Conservation (phyloP, 352 stramenopile genomes). For the Pythium scleroteichum region DNA sequence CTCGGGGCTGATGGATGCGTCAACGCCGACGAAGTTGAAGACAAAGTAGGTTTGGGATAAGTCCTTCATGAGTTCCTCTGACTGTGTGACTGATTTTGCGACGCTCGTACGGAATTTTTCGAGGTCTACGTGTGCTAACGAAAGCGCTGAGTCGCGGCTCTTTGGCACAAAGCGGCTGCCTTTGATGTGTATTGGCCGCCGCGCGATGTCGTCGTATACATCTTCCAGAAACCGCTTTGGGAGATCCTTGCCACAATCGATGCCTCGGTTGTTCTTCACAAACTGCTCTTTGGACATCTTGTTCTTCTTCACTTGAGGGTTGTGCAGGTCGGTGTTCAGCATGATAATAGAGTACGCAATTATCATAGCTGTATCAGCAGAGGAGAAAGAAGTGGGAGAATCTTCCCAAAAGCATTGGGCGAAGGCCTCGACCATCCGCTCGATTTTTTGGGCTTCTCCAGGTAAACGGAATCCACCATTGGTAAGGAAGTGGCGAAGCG, state of each 20-base stretch:
- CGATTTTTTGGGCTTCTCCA: slow-evolving; percentile 98
- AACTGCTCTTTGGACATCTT: slow-evolving; percentile 98
- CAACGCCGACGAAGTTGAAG: slow-evolving; percentile 92
- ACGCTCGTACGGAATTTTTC: slow-evolving; percentile 76
- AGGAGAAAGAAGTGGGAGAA: slow-evolving; percentile 71
- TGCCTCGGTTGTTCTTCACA: slow-evolving; percentile 95
- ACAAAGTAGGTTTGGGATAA: slow-evolving; percentile 75
- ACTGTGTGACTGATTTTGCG: slow-evolving; percentile 76
- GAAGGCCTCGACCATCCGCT: slow-evolving; percentile 97
- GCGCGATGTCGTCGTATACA: slow-evolving; percentile 96
- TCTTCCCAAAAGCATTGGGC: slow-evolving; percentile 98
- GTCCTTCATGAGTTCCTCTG: slow-evolving; percentile 86
- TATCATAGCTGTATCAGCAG: slow-evolving; percentile 86
- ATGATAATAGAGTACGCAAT: slow-evolving; percentile 92
- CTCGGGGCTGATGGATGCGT: slow-evolving; percentile 87
- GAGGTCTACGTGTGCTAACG: slow-evolving; percentile 57
- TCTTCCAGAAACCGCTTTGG: slow-evolving; percentile 90
- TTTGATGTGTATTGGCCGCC: slow-evolving; percentile 92
- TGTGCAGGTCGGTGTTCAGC: slow-evolving; percentile 91
- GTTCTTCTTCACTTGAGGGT: slow-evolving; percentile 92
- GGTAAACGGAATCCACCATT: slow-evolving; percentile 97
- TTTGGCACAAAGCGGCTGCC: slow-evolving; percentile 58
- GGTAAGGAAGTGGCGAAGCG: slow-evolving; percentile 96
- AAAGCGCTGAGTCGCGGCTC: slow-evolving; percentile 44
- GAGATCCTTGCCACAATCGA: slow-evolving; percentile 91